These are phyloP conservation scores for Phaffia rhodozyma DNA, from an alignment of 1,284 basidiomycete species.

Conservation along the genomic window DNA sequence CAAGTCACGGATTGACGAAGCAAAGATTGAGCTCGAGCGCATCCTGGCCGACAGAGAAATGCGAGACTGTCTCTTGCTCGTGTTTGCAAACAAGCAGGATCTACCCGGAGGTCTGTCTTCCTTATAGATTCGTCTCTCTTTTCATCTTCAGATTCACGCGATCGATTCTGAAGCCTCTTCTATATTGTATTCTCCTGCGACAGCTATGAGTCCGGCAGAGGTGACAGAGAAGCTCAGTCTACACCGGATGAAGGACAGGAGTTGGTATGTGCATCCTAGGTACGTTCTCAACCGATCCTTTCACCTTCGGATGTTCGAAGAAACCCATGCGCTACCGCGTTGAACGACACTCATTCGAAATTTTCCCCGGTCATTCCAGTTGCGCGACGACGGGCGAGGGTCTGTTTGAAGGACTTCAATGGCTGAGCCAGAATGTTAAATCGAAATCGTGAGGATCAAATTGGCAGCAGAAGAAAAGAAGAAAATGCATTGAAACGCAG, in stretches of 20 bases:
- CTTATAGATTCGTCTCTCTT: slow-evolving; percentile 13
- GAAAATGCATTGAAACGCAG: neutral
- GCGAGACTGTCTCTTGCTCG: slow-evolving; percentile 90
- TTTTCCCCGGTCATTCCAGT: slow-evolving; percentile 37
- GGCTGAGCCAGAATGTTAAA: slow-evolving; percentile 93
- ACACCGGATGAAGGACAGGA: slow-evolving; percentile 89
- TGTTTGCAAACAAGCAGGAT: slow-evolving; percentile 99
- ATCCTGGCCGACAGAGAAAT: slow-evolving; percentile 97
- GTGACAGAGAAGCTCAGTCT: slow-evolving; percentile 95
- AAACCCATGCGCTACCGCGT: slow-evolving; percentile 24
- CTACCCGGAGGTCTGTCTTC: slow-evolving; percentile 69
- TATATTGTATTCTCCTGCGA: neutral
- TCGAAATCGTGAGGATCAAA: neutral
- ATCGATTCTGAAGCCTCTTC: neutral
- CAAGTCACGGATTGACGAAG: slow-evolving; percentile 89
- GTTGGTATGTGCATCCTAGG: slow-evolving; percentile 99
- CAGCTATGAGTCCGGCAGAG: slow-evolving; percentile 97
- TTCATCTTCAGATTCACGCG: slow-evolving; percentile 10
- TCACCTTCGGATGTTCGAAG: neutral
- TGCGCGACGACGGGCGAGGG: slow-evolving; percentile 94
- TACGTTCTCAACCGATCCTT: slow-evolving; percentile 30
- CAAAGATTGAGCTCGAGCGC: slow-evolving; percentile 86
- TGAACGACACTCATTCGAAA: slow-evolving; percentile 18
- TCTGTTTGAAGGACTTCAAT: slow-evolving; percentile 87
- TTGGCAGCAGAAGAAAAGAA: neutral